These are phyloP conservation scores for Candida koratica DNA, from an alignment of 805 yeast species.

Conservation along the genomic window DNA sequence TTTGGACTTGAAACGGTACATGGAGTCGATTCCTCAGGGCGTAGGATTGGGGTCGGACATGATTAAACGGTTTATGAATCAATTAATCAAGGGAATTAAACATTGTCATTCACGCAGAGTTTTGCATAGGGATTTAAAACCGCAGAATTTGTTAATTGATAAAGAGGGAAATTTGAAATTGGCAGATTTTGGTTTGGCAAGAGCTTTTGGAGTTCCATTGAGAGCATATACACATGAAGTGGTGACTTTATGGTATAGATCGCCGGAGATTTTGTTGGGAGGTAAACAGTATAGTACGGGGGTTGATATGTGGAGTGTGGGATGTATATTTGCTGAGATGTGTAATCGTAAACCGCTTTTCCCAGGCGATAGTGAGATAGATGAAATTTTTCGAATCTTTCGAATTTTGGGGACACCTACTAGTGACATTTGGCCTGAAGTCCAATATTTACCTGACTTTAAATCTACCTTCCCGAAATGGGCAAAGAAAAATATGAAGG, in stretches of 20 bases:
- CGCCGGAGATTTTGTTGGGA: constrained; percentile 93
- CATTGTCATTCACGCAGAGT: constrained; percentile 95
- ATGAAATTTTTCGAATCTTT: constrained; percentile 91
- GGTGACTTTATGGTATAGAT: constrained; percentile 95
- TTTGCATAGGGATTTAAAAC: constrained; percentile 92
- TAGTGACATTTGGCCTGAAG: constrained; percentile 94
- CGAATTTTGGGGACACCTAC: constrained; percentile 91
- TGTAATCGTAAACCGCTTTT: constrained; percentile 90
- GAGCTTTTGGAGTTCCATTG: constrained; percentile 96
- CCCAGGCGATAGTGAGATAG: constrained; percentile 97
- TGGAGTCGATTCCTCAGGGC: constrained; percentile 92
- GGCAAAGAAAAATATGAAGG: constrained; percentile 67
- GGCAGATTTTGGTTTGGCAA: constrained; percentile 84
- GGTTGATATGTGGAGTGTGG: constrained; percentile 98
- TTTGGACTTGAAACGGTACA: constrained; percentile 90
- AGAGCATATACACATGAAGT: constrained; percentile 97
- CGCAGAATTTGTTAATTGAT: constrained; percentile 90
- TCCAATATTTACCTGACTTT: constrained; percentile 84
- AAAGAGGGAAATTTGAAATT: constrained; percentile 88
- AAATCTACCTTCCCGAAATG: constrained; percentile 92
- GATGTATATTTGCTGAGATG: constrained; percentile 98
- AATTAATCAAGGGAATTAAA: constrained; percentile 82
- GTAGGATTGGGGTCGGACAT: constrained; percentile 84
- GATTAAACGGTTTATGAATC: constrained; percentile 92
- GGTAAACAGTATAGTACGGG: constrained; percentile 97